Conservation (phyloP, 495 filamentous ascomycete species). For the Choiromyces venosus region DNA sequence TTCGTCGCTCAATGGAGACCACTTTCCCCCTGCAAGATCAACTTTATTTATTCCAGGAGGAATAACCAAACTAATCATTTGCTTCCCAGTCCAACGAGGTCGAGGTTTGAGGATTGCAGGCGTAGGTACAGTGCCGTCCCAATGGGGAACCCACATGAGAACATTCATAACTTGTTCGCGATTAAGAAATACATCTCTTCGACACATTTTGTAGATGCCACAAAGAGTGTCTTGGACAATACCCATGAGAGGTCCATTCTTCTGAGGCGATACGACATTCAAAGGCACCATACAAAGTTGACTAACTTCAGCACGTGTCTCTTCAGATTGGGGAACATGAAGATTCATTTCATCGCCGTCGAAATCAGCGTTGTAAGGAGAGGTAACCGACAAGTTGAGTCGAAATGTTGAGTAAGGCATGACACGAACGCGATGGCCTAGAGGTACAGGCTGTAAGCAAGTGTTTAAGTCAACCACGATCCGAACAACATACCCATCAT, state of each 20-base stretch:
- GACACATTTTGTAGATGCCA: slow-evolving; percentile 93
- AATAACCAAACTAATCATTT: slow-evolving; percentile 89
- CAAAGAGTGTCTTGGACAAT: slow-evolving; percentile 97
- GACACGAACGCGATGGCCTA: slow-evolving; percentile 75
- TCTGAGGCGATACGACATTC: slow-evolving; percentile 96
- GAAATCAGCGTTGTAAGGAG: slow-evolving; percentile 99
- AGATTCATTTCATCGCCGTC: slow-evolving; percentile 99
- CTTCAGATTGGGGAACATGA: slow-evolving; percentile 95
- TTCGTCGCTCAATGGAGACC: slow-evolving; percentile 66
- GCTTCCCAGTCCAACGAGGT: slow-evolving; percentile 97
- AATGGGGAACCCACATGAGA: slow-evolving; percentile 93
- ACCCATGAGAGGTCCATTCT: slow-evolving; percentile 96
- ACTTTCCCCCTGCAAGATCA: slow-evolving; percentile 54
- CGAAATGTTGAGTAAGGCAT: slow-evolving; percentile 99
- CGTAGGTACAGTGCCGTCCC: slow-evolving; percentile 88
- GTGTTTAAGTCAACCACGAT: background rate
- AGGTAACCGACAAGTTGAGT: slow-evolving; percentile 93
- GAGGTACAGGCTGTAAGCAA: slow-evolving; percentile 14
- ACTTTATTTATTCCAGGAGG: slow-evolving; percentile 77
- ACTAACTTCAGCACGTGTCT: slow-evolving; percentile 86
- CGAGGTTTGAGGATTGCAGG: slow-evolving; percentile 87
- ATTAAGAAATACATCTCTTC: slow-evolving; percentile 82
- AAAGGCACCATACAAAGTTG: slow-evolving; percentile 92
- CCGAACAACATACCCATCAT: slow-evolving; percentile 72
- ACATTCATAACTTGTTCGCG: slow-evolving; percentile 91